Conservation (phyloP, 306 rosid species). For the Lagenaria siceraria region DNA sequence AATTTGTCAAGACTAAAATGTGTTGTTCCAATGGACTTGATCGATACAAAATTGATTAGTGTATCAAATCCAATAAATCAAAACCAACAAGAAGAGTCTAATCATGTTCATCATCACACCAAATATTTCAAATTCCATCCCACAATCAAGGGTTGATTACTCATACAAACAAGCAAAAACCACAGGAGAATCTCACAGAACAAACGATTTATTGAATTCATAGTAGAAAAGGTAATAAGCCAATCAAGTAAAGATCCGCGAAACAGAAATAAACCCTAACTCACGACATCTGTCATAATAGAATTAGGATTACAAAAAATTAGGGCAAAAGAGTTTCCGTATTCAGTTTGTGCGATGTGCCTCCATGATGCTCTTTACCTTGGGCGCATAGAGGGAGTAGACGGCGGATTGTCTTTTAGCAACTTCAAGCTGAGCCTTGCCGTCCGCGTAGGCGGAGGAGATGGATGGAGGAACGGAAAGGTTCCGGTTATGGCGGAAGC, state of each 20-base stretch:
- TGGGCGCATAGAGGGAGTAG: conserved; percentile 47
- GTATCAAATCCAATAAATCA: not conserved
- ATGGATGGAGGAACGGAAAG: conserved; percentile 32
- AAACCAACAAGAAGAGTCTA: not conserved
- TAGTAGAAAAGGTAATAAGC: not conserved
- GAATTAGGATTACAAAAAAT: not conserved
- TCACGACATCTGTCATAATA: not conserved
- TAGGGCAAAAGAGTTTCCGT: not conserved
- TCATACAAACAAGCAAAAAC: not conserved
- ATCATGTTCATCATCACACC: conserved; percentile 2
- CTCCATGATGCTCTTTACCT: conserved; percentile 59
- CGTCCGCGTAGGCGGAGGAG: conserved; percentile 35
- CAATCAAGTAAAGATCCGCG: not conserved
- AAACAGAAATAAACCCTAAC: not conserved
- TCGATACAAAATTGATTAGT: too few species aligned
- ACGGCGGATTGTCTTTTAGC: conserved; percentile 49
- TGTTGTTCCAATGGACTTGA: not conserved
- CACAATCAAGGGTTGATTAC: not conserved
- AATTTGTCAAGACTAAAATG: not conserved
- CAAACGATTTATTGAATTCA: not conserved
- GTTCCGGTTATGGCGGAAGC: conserved; percentile 36
- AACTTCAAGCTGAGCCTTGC: conserved; percentile 38
- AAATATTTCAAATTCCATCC: not conserved
- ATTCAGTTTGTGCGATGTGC: not conserved
- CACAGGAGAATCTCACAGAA: not conserved